Conservation (phyloP, 2,329 filamentous ascomycete species). For the Neofusicoccum ribis region DNA sequence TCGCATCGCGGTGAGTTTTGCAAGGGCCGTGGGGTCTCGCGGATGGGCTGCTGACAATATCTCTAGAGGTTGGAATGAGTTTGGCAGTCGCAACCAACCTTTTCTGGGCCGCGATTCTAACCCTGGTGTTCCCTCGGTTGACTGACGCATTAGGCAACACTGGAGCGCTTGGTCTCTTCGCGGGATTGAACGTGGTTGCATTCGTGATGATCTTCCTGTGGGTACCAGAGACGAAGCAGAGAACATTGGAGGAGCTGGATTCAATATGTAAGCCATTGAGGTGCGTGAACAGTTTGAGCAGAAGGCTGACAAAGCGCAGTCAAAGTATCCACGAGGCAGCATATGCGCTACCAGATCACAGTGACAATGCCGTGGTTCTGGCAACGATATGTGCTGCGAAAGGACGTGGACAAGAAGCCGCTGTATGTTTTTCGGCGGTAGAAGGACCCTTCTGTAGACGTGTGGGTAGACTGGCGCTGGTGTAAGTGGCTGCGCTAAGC, state of each 20-base stretch:
- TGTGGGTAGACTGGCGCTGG: neutral
- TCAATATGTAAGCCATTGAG: slow-evolving; percentile 25
- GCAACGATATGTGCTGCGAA: slow-evolving; percentile 3
- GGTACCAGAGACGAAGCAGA: slow-evolving; percentile 34
- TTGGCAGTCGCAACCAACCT: slow-evolving; percentile 43
- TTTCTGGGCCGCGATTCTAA: slow-evolving; percentile 43
- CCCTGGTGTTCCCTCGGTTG: slow-evolving; percentile 41
- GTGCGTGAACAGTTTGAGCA: neutral
- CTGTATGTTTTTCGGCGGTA: slow-evolving; percentile 15
- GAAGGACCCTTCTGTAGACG: neutral
- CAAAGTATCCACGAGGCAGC: slow-evolving; percentile 43
- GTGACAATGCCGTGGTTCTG: slow-evolving; percentile 14
- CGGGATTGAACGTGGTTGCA: slow-evolving; percentile 33
- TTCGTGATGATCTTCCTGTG: slow-evolving; percentile 33
- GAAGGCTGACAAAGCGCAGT: slow-evolving; percentile 26
- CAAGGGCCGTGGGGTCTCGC: neutral
- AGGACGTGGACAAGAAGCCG: slow-evolving; percentile 10
- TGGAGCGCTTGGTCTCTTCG: slow-evolving; percentile 43
- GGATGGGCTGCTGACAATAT: neutral
- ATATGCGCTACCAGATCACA: slow-evolving; percentile 40
- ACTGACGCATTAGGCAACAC: slow-evolving; percentile 36
- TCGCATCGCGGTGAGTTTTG: slow-evolving; percentile 12
- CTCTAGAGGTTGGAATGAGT: slow-evolving; percentile 40
- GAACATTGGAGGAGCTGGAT: slow-evolving; percentile 34
- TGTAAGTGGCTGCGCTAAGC: slow-evolving; percentile 6